Base-by-base conservation (phyloP, 148 eudicot genomes). In the Spergularia marina region DNA sequence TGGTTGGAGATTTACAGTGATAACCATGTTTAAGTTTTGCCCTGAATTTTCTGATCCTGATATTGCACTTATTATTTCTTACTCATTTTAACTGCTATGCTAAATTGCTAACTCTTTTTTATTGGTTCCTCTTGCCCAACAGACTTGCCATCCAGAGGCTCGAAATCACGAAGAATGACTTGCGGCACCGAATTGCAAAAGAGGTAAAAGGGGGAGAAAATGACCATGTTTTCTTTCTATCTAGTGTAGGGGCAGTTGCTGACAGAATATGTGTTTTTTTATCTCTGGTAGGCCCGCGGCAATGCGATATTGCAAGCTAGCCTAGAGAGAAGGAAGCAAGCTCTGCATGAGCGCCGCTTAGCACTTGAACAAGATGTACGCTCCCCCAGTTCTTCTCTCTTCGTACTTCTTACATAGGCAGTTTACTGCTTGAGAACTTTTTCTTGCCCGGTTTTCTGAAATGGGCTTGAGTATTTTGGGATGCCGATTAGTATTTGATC, bases 361-460 rank as follows among this genome's bases (percentile, higher is more conserved):
- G 97, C 97, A 36, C 97, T 95, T 79, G 99, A 95, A 78, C 99
- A 92, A 90, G 99, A 95, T 89, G 99, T 95, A 91, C 56, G 34
- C 59, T 73, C 52, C 41, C 58, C 44, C 53, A 51, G 41, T 17
- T 15, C 61, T 15, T 63, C 3, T 44, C 49, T 6, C 10, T 44
- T 44, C 49, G 8, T 44, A 30, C 49, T 44, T 44, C 8, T 44
- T 6, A 44, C 3, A 44, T 44, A 9, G 9, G 49, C 18, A 7
- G 60, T 53, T 16, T 57, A 2, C 56, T 49, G 39, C 21, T 20
- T 77, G 20, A 44, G 49, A 44, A 44, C 30, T n/a, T 4, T 64
- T 39, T 39, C 54, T 30, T 59, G 23, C 58, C 71, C 16, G 17
- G 63, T 70, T 60, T 68, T 61, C 18, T 21, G 25, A 20, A 30